Evolutionary conservation across 139 green algal species (phyloP).

Genomic region (Picochlorum sp.): DNA sequence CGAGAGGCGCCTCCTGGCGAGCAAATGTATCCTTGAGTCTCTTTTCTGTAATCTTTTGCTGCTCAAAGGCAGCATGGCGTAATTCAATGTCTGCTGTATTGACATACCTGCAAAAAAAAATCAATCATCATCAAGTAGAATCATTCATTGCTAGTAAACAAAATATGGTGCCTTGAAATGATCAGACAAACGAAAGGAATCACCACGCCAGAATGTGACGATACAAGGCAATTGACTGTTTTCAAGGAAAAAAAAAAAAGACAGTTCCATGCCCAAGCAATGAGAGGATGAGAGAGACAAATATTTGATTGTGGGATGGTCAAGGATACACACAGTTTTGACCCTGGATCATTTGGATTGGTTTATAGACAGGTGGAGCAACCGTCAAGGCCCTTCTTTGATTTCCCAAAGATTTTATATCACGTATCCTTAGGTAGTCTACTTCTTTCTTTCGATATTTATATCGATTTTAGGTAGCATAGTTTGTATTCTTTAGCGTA

Average conservation of each 20-base stretch:
- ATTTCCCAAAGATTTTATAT: background rate
- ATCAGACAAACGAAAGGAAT: slow-evolving; percentile 31
- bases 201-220: no score
- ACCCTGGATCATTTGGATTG: background rate
- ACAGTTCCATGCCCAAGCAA: slow-evolving; percentile 66
- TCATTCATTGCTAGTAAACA: no score
- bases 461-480: background rate
- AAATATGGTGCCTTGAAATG: slow-evolving; percentile 6
- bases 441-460: background rate
- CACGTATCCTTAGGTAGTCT: background rate
- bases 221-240: no score
- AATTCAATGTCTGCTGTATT: slow-evolving; percentile 64
- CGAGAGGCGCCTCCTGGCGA: no score
- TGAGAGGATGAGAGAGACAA: slow-evolving; percentile 43
- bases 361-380: background rate
- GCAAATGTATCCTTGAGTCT: slow-evolving; percentile 32
- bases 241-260: no score
- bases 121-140: no score
- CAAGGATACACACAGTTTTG: background rate
- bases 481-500: background rate
- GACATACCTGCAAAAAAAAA: slow-evolving; percentile 5
- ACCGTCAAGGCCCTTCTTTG: background rate
- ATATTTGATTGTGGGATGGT: background rate
- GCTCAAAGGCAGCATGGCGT: slow-evolving; percentile 61
- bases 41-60: slow-evolving; percentile 95